Evolutionary conservation across 345 rosid species (phyloP), one percentile per base, ranked within the genome.

Genomic region (Carallia pectinifolia): DNA sequence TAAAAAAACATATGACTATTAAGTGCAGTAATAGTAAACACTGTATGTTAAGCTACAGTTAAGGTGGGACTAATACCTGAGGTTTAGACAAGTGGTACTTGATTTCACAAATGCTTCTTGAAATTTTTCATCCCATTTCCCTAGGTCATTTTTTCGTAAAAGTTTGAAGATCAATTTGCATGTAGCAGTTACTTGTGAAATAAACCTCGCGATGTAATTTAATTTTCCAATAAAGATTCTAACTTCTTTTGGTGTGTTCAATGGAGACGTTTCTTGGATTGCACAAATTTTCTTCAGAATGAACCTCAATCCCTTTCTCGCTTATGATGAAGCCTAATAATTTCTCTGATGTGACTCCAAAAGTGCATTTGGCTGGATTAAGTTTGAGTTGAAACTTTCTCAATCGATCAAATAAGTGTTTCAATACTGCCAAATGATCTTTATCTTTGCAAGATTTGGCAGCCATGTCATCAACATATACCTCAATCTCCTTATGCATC

Each of bases 141-240:
- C 0, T 0, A 3, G 6, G 13, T 58, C 29, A 12, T 53, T 38
- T 1, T 66, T 71, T 3, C 3, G 5, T 0, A 66, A 27, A 0
- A 70, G 7, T 7, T 36, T 34, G 19, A 76, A 65, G 0, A 70
- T 64, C 0, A 7, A 50, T 0, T 39, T 23, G 6, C 63, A 65
- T 0, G 17, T 65, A 0, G 16, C 12, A 0, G 29, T 53, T 0
- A 70, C 5, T 0, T 53, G 52, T 10, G 71, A 48, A 12, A 76
- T 65, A 18, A 76, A 70, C 0, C 31, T 27, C 0, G 33, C 10
- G 66, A n/a, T 76, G n/a, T 62, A 76, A 4, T 76, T 66, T n/a
- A 61, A 3, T 1, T 30, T 6, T 0, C 73, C 62, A 0, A 67
- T 10, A 3, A 72, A 52, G 1, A 66, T 48, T 9, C 40, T 1